Base-by-base conservation (phyloP, 2,329 filamentous ascomycete species). In the Dryadomyces quercus-mongolicae region DNA sequence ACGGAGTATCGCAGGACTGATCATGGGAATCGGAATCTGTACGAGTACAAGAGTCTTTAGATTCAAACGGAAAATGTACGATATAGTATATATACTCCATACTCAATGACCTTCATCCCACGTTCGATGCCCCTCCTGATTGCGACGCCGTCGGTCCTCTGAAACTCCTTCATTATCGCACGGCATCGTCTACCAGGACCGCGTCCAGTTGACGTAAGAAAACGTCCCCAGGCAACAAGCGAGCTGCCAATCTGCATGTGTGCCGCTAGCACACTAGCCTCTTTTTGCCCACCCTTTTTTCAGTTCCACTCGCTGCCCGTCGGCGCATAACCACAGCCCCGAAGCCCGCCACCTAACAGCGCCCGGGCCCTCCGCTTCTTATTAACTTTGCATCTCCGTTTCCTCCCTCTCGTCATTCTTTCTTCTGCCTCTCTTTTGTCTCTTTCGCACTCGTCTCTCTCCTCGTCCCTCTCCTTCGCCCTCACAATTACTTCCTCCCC, bases 331-430 rank as follows among this genome's bases (percentile, higher is more conserved):
- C 47, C 47, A 49, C 31, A 20, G 18, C 47, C 18, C 18, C 13
- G n/a, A 51, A 51, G 49, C 40, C 49, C 49, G 49, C 38, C 40
- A 31, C 49, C 25, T n/a, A 15, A 15, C 52, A 18, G 52, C 36
- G 31, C 46, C 38, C 34, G 21, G 48, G 21, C 45, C 31, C 52
- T 54, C 52, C 52, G 52, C 50, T 54, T 49, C 51, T 47, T 22
- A 22, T n/a, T 43, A 31, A 18, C 21, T 34, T 51, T 44, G 40
- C 12, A 20, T 25, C 16, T 51, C 49, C 36, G 36, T 42, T 42
- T 51, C 44, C 42, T 16, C 42, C 25, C 15, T 34, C 49, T 22
- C 34, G 15, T 16, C n/a, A 40, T 51, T 25, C 49, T 16, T 34
- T 31, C 44, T 36, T 34, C 36, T 46, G 18, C 36, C 34, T 36